These are phyloP conservation scores for Puccinia coronata DNA, from an alignment of 1,284 basidiomycete genomes.

Conservation along the genomic window DNA sequence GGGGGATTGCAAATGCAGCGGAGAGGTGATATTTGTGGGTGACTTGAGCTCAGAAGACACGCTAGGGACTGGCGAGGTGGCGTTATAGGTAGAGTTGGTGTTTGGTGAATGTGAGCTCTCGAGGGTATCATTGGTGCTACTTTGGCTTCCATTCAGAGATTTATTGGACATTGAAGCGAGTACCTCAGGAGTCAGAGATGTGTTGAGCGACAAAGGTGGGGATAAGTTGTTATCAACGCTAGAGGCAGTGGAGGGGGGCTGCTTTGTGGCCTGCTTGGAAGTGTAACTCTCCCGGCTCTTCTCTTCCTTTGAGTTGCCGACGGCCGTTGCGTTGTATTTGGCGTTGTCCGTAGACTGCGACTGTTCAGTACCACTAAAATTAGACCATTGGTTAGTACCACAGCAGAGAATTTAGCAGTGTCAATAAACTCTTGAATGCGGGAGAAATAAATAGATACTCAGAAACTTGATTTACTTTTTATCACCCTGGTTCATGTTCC, in stretches of 20 bases:
- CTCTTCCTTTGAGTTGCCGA: background rate
- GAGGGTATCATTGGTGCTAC: background rate
- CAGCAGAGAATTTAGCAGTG: background rate
- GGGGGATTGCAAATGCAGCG: slow-evolving; percentile 3
- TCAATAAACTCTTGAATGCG: background rate
- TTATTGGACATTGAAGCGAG: slow-evolving; percentile 1
- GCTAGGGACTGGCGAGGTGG: background rate
- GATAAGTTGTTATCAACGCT: background rate
- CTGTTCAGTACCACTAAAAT: slow-evolving; percentile 6
- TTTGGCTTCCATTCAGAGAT: background rate
- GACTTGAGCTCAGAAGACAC: background rate
- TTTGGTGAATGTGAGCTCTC: slow-evolving; percentile 2
- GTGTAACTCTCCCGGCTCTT: background rate
- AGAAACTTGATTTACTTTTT: slow-evolving; percentile 16
- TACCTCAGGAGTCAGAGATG: background rate
- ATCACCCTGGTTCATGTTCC: background rate
- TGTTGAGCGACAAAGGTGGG: slow-evolving; percentile 16
- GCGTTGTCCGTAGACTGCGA: background rate
- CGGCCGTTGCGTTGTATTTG: background rate
- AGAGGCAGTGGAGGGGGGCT: background rate
- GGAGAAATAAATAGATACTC: background rate
- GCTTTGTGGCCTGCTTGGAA: background rate
- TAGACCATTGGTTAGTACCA: background rate
- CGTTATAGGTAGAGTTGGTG: background rate
- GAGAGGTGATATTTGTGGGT: background rate